Evolutionary conservation across 1,284 basidiomycete genomes (phyloP).

Genomic region (Anthracocystis walkeri): DNA sequence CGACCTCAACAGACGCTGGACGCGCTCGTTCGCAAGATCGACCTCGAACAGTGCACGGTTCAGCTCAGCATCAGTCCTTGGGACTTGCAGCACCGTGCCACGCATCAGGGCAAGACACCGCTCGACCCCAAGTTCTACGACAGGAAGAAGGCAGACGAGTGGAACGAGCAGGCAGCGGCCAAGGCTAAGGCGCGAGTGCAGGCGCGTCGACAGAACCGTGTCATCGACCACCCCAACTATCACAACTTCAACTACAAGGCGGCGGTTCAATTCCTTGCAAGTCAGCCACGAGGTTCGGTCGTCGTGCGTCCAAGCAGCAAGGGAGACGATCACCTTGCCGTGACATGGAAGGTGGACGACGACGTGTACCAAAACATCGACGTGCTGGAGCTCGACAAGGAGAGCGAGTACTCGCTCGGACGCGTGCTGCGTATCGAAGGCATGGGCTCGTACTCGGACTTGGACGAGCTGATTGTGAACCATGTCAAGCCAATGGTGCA

Average conservation of each 20-base stretch:
- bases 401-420: slow-evolving; percentile 78
- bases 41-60: slow-evolving; percentile 78
- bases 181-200: slow-evolving; percentile 85
- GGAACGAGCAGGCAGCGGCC: slow-evolving; percentile 79
- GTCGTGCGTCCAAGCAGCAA: slow-evolving; percentile 96
- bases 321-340: slow-evolving; percentile 90
- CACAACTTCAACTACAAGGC: slow-evolving; percentile 92
- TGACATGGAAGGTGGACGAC: slow-evolving; percentile 99
- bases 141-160: slow-evolving; percentile 76
- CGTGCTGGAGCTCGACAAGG: slow-evolving; percentile 82
- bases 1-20: slow-evolving; percentile 79
- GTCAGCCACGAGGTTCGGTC: slow-evolving; percentile 79
- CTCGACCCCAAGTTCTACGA: slow-evolving; percentile 80
- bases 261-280: slow-evolving; percentile 89
- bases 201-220: slow-evolving; percentile 75
- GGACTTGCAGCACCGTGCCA: slow-evolving; percentile 79
- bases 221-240: slow-evolving; percentile 99
- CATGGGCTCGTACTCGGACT: slow-evolving; percentile 86
- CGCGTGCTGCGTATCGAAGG: slow-evolving; percentile 81
- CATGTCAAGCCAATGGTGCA: slow-evolving; percentile 94
- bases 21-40: slow-evolving; percentile 81
- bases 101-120: slow-evolving; percentile 76
- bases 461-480: slow-evolving; percentile 97
- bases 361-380: slow-evolving; percentile 97
- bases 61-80: slow-evolving; percentile 80